Conservation (phyloP, 2,329 filamentous ascomycete species). For the Colletotrichum sp. region DNA sequence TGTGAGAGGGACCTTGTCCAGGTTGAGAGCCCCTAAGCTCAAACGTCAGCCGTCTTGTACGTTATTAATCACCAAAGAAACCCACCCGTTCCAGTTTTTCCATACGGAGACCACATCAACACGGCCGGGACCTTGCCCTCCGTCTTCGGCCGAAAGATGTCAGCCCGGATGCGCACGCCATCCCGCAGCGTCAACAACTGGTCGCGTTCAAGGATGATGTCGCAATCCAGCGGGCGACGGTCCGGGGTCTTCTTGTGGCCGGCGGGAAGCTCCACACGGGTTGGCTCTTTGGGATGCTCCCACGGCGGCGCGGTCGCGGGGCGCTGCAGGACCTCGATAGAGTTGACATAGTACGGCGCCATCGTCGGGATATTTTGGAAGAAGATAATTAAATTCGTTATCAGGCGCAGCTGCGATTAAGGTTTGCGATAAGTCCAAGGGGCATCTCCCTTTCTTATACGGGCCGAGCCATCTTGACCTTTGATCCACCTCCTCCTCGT, state of each 20-base stretch:
- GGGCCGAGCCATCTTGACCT: neutral
- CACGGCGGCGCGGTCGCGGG: neutral
- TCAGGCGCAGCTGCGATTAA: neutral
- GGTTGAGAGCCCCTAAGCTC: neutral
- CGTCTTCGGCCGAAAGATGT: conserved; percentile 2
- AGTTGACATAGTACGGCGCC: neutral
- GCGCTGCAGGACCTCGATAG: neutral
- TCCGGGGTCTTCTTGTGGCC: neutral
- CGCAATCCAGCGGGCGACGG: neutral
- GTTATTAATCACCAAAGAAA: accelerated
- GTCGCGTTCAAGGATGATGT: neutral
- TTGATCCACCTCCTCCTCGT: neutral
- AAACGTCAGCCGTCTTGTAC: neutral
- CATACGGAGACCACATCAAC: conserved; percentile 3
- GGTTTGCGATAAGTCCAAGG: neutral
- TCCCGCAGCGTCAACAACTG: neutral
- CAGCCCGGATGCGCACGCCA: neutral
- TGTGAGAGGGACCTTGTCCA: neutral
- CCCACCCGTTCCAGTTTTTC: neutral
- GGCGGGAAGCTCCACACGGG: neutral
- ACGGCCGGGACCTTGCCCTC: neutral
- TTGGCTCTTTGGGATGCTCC: neutral
- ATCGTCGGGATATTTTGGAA: neutral
- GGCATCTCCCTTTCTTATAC: neutral
- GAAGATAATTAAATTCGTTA: neutral